phyloP scores from a whole-genome alignment of 2,329 filamentous ascomycete species.

The Epichloe sibirici region DNA sequence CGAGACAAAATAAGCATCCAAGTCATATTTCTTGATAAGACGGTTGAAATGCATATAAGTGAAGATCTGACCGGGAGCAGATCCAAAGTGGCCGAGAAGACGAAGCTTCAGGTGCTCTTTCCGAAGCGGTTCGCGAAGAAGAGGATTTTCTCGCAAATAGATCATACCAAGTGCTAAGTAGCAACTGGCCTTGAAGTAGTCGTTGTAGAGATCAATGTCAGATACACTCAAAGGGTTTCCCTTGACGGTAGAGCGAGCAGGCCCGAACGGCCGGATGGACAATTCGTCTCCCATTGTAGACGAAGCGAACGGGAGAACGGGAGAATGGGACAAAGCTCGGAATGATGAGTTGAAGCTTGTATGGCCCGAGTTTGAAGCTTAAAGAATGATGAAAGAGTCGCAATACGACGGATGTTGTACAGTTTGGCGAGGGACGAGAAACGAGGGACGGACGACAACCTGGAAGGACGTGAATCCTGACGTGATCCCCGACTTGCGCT shows the following conservation, averaged over 20 bases:
- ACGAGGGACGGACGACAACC: not conserved
- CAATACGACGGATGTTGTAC: not conserved
- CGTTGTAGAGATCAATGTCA: slow-evolving; percentile 55
- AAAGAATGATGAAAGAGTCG: not conserved
- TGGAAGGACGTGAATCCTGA: too few species aligned
- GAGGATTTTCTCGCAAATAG: slow-evolving; percentile 61
- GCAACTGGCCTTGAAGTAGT: slow-evolving; percentile 62
- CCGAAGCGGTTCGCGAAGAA: slow-evolving; percentile 57
- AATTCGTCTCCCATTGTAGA: slow-evolving; percentile 29
- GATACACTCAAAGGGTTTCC: slow-evolving; percentile 50
- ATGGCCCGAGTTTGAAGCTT: not conserved
- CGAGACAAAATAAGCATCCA: slow-evolving; percentile 61
- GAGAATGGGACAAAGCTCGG: not conserved
- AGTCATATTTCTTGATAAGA: slow-evolving; percentile 67
- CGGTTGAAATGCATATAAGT: slow-evolving; percentile 76
- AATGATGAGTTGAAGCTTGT: not conserved
- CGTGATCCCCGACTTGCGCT: not conserved
- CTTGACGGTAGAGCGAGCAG: slow-evolving; percentile 51
- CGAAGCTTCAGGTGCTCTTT: slow-evolving; percentile 61
- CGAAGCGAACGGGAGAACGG: not conserved
- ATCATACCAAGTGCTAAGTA: slow-evolving; percentile 73
- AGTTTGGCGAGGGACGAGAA: not conserved
- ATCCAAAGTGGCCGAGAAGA: slow-evolving; percentile 67
- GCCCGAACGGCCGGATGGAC: slow-evolving; percentile 52
- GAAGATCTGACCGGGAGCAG: slow-evolving; percentile 69